phyloP scores from a whole-genome alignment of 495 filamentous ascomycete genomes.

The Neurospora sp. region DNA sequence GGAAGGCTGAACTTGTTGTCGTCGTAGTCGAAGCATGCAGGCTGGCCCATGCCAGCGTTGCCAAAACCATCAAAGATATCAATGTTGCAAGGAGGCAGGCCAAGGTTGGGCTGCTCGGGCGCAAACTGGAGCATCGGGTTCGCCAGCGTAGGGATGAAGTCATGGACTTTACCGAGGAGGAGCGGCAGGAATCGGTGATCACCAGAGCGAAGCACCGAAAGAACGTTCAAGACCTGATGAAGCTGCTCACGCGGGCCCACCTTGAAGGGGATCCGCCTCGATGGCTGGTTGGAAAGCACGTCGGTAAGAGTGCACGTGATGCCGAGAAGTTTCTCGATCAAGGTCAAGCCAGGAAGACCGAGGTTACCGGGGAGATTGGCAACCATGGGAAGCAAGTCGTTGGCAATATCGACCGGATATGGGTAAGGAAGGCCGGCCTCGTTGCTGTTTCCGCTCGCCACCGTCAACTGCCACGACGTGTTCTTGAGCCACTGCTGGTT shows the following conservation, averaged over 20 bases:
- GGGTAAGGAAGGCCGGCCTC: constrained; percentile 56
- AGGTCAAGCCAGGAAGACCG: constrained; percentile 43
- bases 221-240: constrained; percentile 54
- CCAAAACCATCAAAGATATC: constrained; percentile 52
- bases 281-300: constrained; percentile 55
- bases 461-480: constrained; percentile 63
- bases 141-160: constrained; percentile 51
- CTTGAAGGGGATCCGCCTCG: constrained; percentile 48
- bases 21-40: constrained; percentile 23
- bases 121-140: constrained; percentile 45
- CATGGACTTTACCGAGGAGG: constrained; percentile 57
- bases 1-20: constrained; percentile 27
- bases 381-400: constrained; percentile 57
- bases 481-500: constrained; percentile 82
- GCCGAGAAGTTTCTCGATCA: constrained; percentile 73
- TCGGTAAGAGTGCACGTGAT: constrained; percentile 65
- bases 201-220: constrained; percentile 60
- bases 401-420: constrained; percentile 61
- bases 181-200: constrained; percentile 61
- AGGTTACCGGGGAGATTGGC: constrained; percentile 64
- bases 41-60: constrained; percentile 38
- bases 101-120: constrained; percentile 27
- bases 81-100: constrained; percentile 24
- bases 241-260: constrained; percentile 64
- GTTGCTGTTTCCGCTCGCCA: constrained; percentile 30